phyloP scores from a whole-genome alignment of 306 rosid species.

The Corylus americana region DNA sequence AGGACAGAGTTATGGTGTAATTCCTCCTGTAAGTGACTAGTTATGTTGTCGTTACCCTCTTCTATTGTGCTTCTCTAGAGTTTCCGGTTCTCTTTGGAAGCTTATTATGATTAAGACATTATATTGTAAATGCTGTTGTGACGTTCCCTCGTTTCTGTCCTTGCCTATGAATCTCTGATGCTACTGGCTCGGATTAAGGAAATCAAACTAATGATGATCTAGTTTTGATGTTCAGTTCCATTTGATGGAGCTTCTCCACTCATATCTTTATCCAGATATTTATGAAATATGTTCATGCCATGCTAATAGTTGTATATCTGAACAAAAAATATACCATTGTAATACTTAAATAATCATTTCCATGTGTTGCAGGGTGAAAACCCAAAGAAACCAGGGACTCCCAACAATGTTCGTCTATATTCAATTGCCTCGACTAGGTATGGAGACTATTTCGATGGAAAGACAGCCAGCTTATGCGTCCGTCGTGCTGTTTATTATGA shows the following conservation, averaged over 20 bases:
- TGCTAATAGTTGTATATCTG: neutral
- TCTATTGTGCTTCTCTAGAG: slow-evolving; percentile 1
- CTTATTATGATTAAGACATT: neutral
- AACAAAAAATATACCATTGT: neutral
- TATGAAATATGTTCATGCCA: neutral
- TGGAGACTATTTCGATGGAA: slow-evolving; percentile 90
- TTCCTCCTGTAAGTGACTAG: slow-evolving; percentile 79
- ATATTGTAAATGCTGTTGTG: slow-evolving; percentile 5
- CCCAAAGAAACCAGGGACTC: slow-evolving; percentile 90
- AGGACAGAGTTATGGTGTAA: slow-evolving; percentile 97
- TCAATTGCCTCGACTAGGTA: slow-evolving; percentile 95
- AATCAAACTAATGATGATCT: neutral
- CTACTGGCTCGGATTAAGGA: slow-evolving; percentile 1
- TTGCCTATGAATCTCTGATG: slow-evolving; percentile 5
- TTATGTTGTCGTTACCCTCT: neutral
- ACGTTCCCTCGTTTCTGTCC: neutral
- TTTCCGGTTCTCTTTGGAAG: slow-evolving; percentile 7
- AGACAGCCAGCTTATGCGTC: slow-evolving; percentile 92
- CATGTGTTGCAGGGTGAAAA: slow-evolving; percentile 77
- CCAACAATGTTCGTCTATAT: slow-evolving; percentile 86
- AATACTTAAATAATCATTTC: slow-evolving; percentile 18
- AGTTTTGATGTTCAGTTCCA: slow-evolving; percentile 1
- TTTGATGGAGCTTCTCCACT: neutral
- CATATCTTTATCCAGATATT: neutral
- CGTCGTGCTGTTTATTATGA: slow-evolving; percentile 96